Conservation (phyloP, 2,329 filamentous ascomycete genomes). For the Coniosporium tulheliwenetii region DNA sequence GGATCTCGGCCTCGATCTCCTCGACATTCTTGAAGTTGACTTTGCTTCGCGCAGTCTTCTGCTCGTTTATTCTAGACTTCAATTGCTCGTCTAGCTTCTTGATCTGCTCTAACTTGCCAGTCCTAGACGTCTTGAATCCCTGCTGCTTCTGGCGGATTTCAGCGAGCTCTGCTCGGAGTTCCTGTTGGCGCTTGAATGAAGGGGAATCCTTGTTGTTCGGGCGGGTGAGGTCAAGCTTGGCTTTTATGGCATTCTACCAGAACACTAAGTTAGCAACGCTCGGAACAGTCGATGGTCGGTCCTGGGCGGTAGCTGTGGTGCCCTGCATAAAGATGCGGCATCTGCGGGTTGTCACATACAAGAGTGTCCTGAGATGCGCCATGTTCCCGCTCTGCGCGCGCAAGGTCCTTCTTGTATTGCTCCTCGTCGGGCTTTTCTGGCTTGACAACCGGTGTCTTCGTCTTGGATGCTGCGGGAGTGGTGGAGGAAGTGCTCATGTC, state of each 20-base stretch:
- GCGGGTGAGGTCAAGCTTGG: constrained; percentile 71
- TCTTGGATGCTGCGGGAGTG: constrained; percentile 14
- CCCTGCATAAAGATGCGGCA: not conserved
- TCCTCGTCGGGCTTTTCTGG: constrained; percentile 82
- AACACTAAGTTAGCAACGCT: not conserved
- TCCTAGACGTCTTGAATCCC: constrained; percentile 69
- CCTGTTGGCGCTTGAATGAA: constrained; percentile 65
- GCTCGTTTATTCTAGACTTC: constrained; percentile 69
- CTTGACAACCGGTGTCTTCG: constrained; percentile 33
- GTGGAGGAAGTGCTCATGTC: constrained; percentile 16
- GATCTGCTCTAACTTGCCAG: constrained; percentile 71
- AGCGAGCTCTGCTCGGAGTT: constrained; percentile 68
- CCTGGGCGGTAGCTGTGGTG: no score
- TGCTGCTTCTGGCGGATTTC: constrained; percentile 79
- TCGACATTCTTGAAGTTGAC: constrained; percentile 75
- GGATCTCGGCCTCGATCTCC: constrained; percentile 74
- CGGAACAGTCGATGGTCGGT: no score
- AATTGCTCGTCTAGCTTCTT: constrained; percentile 83
- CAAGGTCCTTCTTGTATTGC: constrained; percentile 63
- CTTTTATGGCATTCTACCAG: constrained; percentile 63
- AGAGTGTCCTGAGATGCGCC: constrained; percentile 57
- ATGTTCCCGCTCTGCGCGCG: constrained; percentile 76
- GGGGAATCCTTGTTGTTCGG: constrained; percentile 74
- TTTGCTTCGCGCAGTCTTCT: constrained; percentile 71
- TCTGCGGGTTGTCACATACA: constrained; percentile 26